phyloP scores from a whole-genome alignment of 1,284 basidiomycete genomes.

The Moniliophthora roreri region DNA sequence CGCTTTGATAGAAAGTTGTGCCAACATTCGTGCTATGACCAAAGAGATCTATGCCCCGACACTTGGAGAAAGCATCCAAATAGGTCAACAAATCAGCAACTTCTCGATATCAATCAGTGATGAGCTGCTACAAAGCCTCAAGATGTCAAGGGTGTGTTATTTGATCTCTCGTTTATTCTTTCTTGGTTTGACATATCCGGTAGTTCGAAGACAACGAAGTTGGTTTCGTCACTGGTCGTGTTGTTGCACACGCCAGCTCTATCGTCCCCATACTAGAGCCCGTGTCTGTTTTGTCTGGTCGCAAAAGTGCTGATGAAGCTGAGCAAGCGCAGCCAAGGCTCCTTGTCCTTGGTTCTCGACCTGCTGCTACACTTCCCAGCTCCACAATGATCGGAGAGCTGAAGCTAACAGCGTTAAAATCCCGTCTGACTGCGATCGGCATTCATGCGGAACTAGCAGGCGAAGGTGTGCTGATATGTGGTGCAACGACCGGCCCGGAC shows the following conservation, averaged over 20 bases:
- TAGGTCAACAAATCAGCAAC: conserved; percentile 94
- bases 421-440: conserved; percentile 68
- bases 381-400: conserved; percentile 97
- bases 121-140: conserved; percentile 74
- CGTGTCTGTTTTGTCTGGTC: conserved; percentile 28
- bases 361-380: conserved; percentile 63
- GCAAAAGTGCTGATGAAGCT: conserved; percentile 25
- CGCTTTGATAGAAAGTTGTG: conserved; percentile 77
- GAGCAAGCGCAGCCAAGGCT: conserved; percentile 28
- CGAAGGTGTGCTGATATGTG: conserved; percentile 94
- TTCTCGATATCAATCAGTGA: conserved; percentile 96
- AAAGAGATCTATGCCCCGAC: conserved; percentile 85
- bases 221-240: conserved; percentile 84
- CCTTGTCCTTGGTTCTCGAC: conserved; percentile 60
- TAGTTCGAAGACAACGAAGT: conserved; percentile 98
- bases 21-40: conserved; percentile 82
- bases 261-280: conserved; percentile 70
- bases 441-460: conserved; percentile 91
- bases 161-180: neutral
- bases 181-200: conserved; percentile 10
- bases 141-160: conserved; percentile 81
- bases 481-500: conserved; percentile 45
- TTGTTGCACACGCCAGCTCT: conserved; percentile 81
- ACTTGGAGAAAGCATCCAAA: conserved; percentile 75
- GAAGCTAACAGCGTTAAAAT: conserved; percentile 84